Evolutionary conservation across 139 green algal species (phyloP).

Genomic region (Mesotaenium endlicherianum): DNA sequence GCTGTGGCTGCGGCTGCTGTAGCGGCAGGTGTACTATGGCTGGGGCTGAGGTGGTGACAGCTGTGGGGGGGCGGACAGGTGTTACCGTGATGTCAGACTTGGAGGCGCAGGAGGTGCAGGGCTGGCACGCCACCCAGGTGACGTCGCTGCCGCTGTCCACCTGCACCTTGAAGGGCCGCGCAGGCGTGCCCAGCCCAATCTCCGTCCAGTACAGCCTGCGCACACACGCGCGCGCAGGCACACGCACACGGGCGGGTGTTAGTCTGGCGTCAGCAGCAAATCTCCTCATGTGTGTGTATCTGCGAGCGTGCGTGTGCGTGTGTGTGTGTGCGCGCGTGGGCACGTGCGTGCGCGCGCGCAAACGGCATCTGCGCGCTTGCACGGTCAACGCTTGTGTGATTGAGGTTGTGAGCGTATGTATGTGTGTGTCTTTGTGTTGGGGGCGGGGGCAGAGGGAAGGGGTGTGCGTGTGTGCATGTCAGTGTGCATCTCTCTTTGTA

Average conservation of each 20-base stretch:
- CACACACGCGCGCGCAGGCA: too few relatives aligned
- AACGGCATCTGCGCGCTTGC: background rate
- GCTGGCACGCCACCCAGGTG: slow-evolving; percentile 35
- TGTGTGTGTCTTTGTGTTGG: too few relatives aligned
- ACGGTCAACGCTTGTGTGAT: too few relatives aligned
- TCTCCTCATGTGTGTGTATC: background rate
- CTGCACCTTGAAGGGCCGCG: slow-evolving; percentile 22
- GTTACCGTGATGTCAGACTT: background rate
- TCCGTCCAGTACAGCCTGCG: slow-evolving; percentile 32
- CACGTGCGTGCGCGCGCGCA: background rate
- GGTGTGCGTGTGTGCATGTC: too few relatives aligned
- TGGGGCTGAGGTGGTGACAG: too few relatives aligned
- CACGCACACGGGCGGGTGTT: background rate
- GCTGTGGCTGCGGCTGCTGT: too few relatives aligned
- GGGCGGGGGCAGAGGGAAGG: too few relatives aligned
- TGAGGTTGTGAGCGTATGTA: too few relatives aligned
- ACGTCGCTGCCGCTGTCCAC: slow-evolving; percentile 41
- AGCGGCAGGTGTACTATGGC: too few relatives aligned
- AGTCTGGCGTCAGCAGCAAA: background rate
- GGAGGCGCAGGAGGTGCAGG: slow-evolving; percentile 6
- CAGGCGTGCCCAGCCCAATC: slow-evolving; percentile 4
- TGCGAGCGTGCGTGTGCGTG: background rate
- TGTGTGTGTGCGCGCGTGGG: background rate
- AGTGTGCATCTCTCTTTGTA: too few relatives aligned
- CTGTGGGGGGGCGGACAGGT: too few relatives aligned